Evolutionary conservation across 2,329 filamentous ascomycete genomes (phyloP), one percentile per base, ranked within the genome.

Genomic region (Colletotrichum sp.): DNA sequence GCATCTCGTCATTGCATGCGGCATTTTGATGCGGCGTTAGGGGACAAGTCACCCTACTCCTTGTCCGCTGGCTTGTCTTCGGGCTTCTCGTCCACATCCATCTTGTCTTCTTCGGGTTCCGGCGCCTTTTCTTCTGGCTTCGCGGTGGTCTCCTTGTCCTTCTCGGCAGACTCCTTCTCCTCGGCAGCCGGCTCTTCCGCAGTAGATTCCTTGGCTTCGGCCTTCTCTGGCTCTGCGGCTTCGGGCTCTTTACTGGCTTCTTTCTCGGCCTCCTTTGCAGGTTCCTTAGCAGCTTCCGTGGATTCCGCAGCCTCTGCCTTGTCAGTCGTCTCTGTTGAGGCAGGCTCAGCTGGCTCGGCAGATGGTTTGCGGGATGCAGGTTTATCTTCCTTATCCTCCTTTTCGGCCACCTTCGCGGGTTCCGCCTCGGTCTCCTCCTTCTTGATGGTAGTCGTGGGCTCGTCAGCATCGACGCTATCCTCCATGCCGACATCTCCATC

Each of bases 401-500:
- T 76, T 48, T 76, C 78, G 7, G 84, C 80, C 30, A 82, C 81
- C 21, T 82, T 77, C 3, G 83, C 81, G 2, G 84, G 78, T 28
- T 81, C 81, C 4, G 81, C 78, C 64, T 87, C 84, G 6, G 78
- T 77, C 7, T 87, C 86, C 55, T 87, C 86, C 36, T 84, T 83
- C 73, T 87, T 86, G 61, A 87, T 85, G 26, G 70, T 69, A 9
- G 81, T 78, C n/a, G 84, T 79, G 26, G 81, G 80, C 55, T 81
- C 80, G 14, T 83, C 79, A 12, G 78, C 78, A 2, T 83, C 77
- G 1, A 82, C 81, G 4, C 85, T 77, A 59, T 87, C 87, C 4
- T 82, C 83, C 89, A 91, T 91, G 12, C 89, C 87, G 8, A 90
- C 84, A 78, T 91, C 88, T 14, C 89, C 89, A 72, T 90, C 89